Percentiles rank a stretch among this genome's conserved stretches.
phyloP scores from a whole-genome alignment of 2,329 filamentous ascomycete genomes.

The Aspergillus jensenii region DNA sequence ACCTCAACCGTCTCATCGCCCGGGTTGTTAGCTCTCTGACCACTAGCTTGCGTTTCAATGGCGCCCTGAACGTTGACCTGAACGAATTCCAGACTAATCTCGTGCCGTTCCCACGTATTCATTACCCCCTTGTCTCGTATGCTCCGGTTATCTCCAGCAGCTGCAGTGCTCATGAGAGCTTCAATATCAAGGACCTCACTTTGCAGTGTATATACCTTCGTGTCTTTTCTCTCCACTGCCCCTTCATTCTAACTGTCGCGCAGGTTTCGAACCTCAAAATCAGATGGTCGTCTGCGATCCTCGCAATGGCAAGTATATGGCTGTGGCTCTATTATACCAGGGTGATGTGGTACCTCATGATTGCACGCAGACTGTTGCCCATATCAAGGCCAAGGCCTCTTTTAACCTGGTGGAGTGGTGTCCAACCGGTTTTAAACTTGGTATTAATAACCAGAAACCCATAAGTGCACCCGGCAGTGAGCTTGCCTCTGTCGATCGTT shows the following conservation, averaged over 20 bases:
- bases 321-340: slow-evolving; percentile 64
- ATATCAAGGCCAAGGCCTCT: slow-evolving; percentile 63
- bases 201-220: too few species aligned
- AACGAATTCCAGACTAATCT: slow-evolving; percentile 70
- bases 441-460: slow-evolving; percentile 66
- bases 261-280: slow-evolving; percentile 66
- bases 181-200: slow-evolving; percentile 75
- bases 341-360: slow-evolving; percentile 66
- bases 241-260: not conserved
- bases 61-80: slow-evolving; percentile 65
- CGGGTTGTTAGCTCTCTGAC: slow-evolving; percentile 68
- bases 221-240: not conserved
- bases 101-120: slow-evolving; percentile 66
- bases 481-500: slow-evolving; percentile 55
- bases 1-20: slow-evolving; percentile 65
- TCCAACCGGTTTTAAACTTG: slow-evolving; percentile 68
- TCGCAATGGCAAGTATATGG: slow-evolving; percentile 69
- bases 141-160: slow-evolving; percentile 64
- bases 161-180: slow-evolving; percentile 82
- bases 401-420: slow-evolving; percentile 70
- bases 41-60: slow-evolving; percentile 64
- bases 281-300: slow-evolving; percentile 70
- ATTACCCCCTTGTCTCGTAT: slow-evolving; percentile 66
- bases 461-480: slow-evolving; percentile 53
- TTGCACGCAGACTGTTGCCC: slow-evolving; percentile 58